Percentiles rank a stretch among this genome's conserved stretches.
Evolutionary conservation across 1,284 basidiomycete species (phyloP).

Genomic region (Pseudozyma sp.): DNA sequence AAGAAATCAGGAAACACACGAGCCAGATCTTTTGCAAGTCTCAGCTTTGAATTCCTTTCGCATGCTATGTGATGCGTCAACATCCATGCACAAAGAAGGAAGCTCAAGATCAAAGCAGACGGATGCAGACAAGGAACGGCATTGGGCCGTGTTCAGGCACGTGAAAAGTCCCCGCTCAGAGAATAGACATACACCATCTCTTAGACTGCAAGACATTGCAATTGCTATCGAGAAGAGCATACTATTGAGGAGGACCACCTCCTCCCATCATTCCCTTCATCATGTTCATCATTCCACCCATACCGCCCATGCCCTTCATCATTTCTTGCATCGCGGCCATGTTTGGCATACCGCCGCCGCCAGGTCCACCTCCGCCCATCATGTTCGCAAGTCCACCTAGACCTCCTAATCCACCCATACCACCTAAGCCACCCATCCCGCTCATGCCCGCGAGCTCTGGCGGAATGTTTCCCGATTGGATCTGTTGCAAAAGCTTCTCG

Average conservation of each 20-base stretch:
- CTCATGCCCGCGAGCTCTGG: constrained; percentile 45
- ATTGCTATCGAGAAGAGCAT: not conserved
- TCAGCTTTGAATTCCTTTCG: too few species aligned
- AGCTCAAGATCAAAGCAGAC: too few species aligned
- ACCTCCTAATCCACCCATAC: constrained; percentile 40
- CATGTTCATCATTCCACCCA: constrained; percentile 71
- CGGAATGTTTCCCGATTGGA: constrained; percentile 59
- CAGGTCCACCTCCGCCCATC: constrained; percentile 37
- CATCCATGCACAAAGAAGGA: too few species aligned
- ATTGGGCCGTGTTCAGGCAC: too few species aligned
- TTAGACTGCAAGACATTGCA: too few species aligned
- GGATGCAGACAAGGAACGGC: too few species aligned
- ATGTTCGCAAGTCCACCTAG: constrained; percentile 39
- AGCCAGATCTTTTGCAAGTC: too few species aligned
- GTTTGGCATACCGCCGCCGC: constrained; percentile 55
- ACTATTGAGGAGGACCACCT: constrained; percentile 60
- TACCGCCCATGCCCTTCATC: constrained; percentile 69
- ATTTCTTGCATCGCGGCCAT: constrained; percentile 65
- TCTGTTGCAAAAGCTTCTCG: constrained; percentile 59
- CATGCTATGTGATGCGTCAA: too few species aligned
- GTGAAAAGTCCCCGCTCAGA: too few species aligned
- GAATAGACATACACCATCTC: too few species aligned
- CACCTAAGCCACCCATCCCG: constrained; percentile 42
- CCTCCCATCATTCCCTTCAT: constrained; percentile 89
- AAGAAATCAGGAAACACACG: too few species aligned